A percentile compares a stretch with the other conserved stretches of the same genome.
Evolutionary conservation across 1,284 basidiomycete genomes (phyloP).

Genomic region (Irpex sp.): DNA sequence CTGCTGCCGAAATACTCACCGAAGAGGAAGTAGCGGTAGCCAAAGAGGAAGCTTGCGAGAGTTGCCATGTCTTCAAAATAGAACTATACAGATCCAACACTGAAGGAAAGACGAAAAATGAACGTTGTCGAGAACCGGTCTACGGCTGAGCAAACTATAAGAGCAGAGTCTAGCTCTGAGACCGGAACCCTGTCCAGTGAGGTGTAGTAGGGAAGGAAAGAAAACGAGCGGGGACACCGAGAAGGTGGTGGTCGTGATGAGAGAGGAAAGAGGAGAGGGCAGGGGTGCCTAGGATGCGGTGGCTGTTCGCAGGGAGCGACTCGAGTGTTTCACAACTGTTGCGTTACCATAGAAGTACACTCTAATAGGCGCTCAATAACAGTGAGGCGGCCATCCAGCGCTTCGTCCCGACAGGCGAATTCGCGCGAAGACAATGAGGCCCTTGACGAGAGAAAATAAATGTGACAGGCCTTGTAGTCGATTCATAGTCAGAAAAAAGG

Average conservation of each 20-base stretch:
- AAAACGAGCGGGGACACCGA: slow-evolving; percentile 10
- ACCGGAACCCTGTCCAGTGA: slow-evolving; percentile 32
- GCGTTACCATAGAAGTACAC: slow-evolving; percentile 2
- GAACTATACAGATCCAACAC: slow-evolving; percentile 12
- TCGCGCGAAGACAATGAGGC: slow-evolving; percentile 4
- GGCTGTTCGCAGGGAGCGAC: not conserved
- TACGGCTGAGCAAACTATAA: slow-evolving; percentile 23
- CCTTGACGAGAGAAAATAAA: not conserved
- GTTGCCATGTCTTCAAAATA: slow-evolving; percentile 21
- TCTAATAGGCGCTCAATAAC: not conserved
- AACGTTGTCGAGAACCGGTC: slow-evolving; percentile 25
- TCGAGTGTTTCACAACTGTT: slow-evolving; percentile 3
- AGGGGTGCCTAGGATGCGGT: slow-evolving; percentile 3
- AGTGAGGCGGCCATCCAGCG: not conserved
- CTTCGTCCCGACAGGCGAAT: not conserved
- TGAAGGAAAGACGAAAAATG: slow-evolving; percentile 4
- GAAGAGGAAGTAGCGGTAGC: slow-evolving; percentile 29
- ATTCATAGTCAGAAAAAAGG: no score
- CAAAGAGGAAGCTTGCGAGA: slow-evolving; percentile 20
- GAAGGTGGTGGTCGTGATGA: slow-evolving; percentile 3
- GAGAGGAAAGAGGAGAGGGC: slow-evolving; percentile 9
- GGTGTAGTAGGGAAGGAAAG: slow-evolving; percentile 21
- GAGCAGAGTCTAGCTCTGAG: slow-evolving; percentile 30
- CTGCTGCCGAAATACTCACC: slow-evolving; percentile 18
- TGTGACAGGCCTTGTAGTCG: no score